phyloP scores from a whole-genome alignment of 495 filamentous ascomycete genomes.

The Poronia punctata region DNA sequence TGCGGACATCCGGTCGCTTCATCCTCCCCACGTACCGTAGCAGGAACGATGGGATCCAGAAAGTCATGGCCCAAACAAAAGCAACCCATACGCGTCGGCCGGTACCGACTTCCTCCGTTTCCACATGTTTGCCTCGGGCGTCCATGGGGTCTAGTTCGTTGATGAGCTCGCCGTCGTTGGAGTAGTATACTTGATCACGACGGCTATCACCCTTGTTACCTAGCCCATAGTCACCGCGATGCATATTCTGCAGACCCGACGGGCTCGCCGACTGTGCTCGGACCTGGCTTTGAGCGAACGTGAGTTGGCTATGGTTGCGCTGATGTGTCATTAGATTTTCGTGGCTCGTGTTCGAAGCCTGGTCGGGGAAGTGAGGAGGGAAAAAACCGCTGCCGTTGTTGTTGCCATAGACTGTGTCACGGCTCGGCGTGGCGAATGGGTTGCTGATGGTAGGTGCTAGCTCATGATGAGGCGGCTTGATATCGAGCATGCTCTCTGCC shows the following conservation, averaged over 20 bases:
- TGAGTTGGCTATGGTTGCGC: slow-evolving; percentile 48
- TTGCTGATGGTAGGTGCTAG: slow-evolving; percentile 37
- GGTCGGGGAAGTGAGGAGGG: slow-evolving; percentile 50
- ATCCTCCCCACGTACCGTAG: slow-evolving; percentile 82
- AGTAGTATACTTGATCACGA: slow-evolving; percentile 64
- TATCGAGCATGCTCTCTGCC: slow-evolving; percentile 90
- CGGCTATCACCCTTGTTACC: slow-evolving; percentile 77
- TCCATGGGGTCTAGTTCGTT: slow-evolving; percentile 64
- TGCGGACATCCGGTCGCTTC: slow-evolving; percentile 93
- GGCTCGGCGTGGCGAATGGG: slow-evolving; percentile 38
- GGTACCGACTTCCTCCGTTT: slow-evolving; percentile 54
- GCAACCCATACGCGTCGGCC: slow-evolving; percentile 70
- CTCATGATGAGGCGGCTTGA: slow-evolving; percentile 56
- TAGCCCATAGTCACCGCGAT: slow-evolving; percentile 77
- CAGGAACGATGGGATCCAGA: slow-evolving; percentile 87
- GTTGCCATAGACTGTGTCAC: slow-evolving; percentile 60
- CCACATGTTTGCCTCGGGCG: slow-evolving; percentile 67
- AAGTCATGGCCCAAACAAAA: slow-evolving; percentile 80
- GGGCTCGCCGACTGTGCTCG: slow-evolving; percentile 68
- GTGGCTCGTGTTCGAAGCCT: slow-evolving; percentile 57
- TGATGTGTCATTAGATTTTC: slow-evolving; percentile 61
- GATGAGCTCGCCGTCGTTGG: slow-evolving; percentile 50
- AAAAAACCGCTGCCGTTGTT: slow-evolving; percentile 65
- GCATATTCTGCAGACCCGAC: slow-evolving; percentile 56
- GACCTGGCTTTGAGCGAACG: slow-evolving; percentile 50